Evolutionary conservation across 192 early-diverging fungal species (phyloP), one percentile per base, ranked within the genome.

Genomic region (Geranomyces variabilis): DNA sequence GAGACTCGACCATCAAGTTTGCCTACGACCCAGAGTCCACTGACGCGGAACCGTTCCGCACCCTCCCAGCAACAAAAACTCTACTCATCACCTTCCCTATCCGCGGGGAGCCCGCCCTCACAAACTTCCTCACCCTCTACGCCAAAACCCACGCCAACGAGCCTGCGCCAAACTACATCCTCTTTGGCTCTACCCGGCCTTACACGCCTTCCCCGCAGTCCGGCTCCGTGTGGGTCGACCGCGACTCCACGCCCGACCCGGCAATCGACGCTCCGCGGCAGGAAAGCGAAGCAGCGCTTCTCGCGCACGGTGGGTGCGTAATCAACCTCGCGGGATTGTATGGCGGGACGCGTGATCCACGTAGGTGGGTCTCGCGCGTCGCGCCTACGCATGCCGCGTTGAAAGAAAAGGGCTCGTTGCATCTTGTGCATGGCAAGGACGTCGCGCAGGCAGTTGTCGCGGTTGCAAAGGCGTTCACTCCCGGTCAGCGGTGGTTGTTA

Each of bases 41-140:
- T 26, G 80, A 89, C 59, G 63, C 78, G 0, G 49, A 73, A 4
- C 43, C 26, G 0, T 85, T 70, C 68, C 10, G 22, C 45, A 28
- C 14, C 31, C 75, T 90, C 6, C 89, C 89, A 0, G 43, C 29
- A 19, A 82, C 85, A 0, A 44, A 70, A 28, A 86, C 83, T 0
- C 73, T 90, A 24, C 59, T 90, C 0, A 67, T 90, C 6, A 89
- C 89, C 0, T 90, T 90, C 71, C 86, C 89, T 0, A 46, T 90
- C 10, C 71, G 71, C 21, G 66, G 77, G 7, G 60, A 74, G 14
- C 66, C 58, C 24, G 70, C 67, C 1, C 59, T 79, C 41, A 45
- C 21, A 6, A 48, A 58, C 0, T 57, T 90, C 15, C 66, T 77
- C 7, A 59, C 51, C 6, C 53, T 73, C 13, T 90, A 90, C 70